phyloP scores from a whole-genome alignment of 2,329 filamentous ascomycete species.

The Penicillium polonicum region DNA sequence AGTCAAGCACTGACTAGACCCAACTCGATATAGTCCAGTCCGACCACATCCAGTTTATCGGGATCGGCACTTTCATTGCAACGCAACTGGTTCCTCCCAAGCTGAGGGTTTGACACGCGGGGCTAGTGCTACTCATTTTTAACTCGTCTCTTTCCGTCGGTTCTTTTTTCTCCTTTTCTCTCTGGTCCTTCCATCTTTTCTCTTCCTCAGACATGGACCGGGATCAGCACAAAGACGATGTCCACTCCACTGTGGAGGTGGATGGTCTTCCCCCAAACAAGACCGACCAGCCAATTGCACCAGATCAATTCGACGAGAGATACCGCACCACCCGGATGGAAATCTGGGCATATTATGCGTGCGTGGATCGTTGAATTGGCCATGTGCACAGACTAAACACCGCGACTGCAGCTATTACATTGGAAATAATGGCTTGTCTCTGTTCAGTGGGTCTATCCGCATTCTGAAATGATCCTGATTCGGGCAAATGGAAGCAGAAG shows the following conservation, averaged over 20 bases:
- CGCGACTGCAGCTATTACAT: slow-evolving; percentile 57
- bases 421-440: slow-evolving; percentile 62
- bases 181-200: background rate
- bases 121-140: slow-evolving; percentile 6
- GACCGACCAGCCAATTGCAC: slow-evolving; percentile 46
- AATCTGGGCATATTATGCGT: slow-evolving; percentile 58
- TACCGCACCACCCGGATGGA: slow-evolving; percentile 55
- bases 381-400: slow-evolving; percentile 21
- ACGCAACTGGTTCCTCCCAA: slow-evolving; percentile 16
- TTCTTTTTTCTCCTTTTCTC: background rate
- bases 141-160: background rate
- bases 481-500: background rate
- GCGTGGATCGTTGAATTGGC: slow-evolving; percentile 23
- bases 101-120: slow-evolving; percentile 9
- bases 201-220: slow-evolving; percentile 15
- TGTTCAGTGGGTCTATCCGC: slow-evolving; percentile 51
- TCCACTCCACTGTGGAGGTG: slow-evolving; percentile 17
- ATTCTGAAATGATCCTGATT: background rate
- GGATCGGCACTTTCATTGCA: slow-evolving; percentile 21
- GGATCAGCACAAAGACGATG: slow-evolving; percentile 13
- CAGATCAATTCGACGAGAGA: slow-evolving; percentile 55
- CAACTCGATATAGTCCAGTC: slow-evolving; percentile 3
- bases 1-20: slow-evolving; percentile 19
- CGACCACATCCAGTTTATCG: slow-evolving; percentile 10
- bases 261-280: slow-evolving; percentile 11